A percentile compares a stretch with the other conserved stretches of the same genome.
Evolutionary conservation across 1,284 basidiomycete species (phyloP).

Genomic region (Moesziomyces sp.): DNA sequence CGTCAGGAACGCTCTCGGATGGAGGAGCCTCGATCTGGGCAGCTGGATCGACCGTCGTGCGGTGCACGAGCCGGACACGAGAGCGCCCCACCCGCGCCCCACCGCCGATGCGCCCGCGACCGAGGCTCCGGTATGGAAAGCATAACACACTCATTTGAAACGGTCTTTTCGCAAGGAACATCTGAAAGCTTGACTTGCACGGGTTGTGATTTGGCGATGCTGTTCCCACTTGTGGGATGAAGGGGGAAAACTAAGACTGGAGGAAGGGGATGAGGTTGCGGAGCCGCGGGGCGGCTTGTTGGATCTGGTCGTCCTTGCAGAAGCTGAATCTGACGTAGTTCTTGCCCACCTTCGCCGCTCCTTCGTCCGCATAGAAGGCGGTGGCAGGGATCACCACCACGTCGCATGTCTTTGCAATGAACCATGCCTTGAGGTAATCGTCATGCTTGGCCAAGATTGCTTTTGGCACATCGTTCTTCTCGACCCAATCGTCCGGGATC

Average conservation of each 20-base stretch:
- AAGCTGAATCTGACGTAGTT: constrained; percentile 63
- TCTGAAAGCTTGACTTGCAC: neutral
- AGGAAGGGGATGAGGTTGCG: constrained; percentile 42
- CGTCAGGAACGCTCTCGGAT: constrained; percentile 34
- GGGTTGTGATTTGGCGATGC: too few species aligned
- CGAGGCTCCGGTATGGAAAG: constrained; percentile 8
- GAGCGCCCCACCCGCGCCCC: constrained; percentile 17
- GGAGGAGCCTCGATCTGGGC: constrained; percentile 38
- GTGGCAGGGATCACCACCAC: constrained; percentile 65
- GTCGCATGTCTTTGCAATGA: constrained; percentile 63
- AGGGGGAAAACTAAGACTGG: neutral
- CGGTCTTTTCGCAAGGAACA: neutral
- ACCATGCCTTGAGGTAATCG: constrained; percentile 80
- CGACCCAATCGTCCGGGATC: constrained; percentile 84
- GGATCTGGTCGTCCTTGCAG: constrained; percentile 64
- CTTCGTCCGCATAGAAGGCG: constrained; percentile 59
- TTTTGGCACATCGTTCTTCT: constrained; percentile 81
- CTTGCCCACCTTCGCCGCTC: constrained; percentile 42
- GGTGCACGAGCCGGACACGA: neutral
- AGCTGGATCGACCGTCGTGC: constrained; percentile 47
- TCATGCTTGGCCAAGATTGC: constrained; percentile 81
- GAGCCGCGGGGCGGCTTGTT: constrained; percentile 52
- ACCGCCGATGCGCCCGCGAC: too few species aligned
- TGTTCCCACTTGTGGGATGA: too few species aligned
- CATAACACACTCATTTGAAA: neutral